Evolutionary conservation across 768 basidiomycete species (phyloP).

Genomic region (Naganishia vishniacii): DNA sequence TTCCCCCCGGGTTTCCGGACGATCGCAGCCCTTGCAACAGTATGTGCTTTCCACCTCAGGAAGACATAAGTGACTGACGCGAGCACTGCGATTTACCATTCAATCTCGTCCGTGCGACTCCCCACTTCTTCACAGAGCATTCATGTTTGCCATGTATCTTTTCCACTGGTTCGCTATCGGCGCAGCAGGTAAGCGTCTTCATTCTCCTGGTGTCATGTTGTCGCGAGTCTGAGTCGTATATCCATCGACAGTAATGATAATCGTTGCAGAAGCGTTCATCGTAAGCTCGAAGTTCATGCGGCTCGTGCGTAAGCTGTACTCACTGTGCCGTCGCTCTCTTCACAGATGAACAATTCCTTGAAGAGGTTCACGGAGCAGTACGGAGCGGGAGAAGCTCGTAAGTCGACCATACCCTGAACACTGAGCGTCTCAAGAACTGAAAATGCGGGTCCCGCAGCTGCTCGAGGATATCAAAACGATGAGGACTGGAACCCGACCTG

Average conservation of each 20-base stretch:
- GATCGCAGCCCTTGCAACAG: not conserved
- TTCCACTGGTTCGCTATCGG: conserved; percentile 2
- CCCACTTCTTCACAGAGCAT: not conserved
- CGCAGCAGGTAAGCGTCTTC: not conserved
- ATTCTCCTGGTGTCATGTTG: too few relatives aligned
- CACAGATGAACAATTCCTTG: not conserved
- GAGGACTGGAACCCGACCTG: conserved; percentile 1
- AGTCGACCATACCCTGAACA: not conserved
- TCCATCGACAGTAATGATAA: not conserved
- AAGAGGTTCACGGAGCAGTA: not conserved
- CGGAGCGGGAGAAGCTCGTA: not conserved
- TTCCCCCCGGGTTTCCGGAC: too few relatives aligned
- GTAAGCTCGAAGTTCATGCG: not conserved
- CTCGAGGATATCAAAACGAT: not conserved
- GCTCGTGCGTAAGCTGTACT: not conserved
- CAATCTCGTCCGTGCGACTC: not conserved
- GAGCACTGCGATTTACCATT: too few relatives aligned
- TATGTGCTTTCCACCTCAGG: not conserved
- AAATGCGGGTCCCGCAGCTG: too few relatives aligned
- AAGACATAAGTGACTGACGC: too few relatives aligned
- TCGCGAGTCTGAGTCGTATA: not conserved
- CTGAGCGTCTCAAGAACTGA: not conserved
- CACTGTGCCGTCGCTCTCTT: not conserved
- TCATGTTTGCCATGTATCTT: not conserved
- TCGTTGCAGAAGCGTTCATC: conserved; percentile 3